Percentiles rank a stretch among this genome's conserved stretches.
phyloP scores from a whole-genome alignment of 1,284 basidiomycete species.

The Fomitiporia mediterranea region DNA sequence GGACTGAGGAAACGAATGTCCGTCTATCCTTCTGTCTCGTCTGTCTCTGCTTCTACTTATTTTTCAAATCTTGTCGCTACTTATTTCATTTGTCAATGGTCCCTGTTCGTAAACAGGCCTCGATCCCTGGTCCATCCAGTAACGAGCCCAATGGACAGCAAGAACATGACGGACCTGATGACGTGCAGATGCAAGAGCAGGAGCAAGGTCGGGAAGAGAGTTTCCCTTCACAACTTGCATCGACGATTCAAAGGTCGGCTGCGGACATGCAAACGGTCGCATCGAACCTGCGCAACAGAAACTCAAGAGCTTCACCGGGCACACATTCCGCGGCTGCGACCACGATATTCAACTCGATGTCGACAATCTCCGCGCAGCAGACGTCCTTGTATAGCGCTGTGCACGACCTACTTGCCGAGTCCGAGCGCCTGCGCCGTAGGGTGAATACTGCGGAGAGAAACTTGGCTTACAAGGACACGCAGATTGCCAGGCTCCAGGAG shows the following conservation, averaged over 20 bases:
- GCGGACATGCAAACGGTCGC: not conserved
- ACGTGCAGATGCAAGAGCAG: not conserved
- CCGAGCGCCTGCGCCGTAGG: constrained; percentile 32
- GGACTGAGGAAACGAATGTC: not conserved
- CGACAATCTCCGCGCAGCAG: constrained; percentile 22
- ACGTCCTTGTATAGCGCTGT: constrained; percentile 21
- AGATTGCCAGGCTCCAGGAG: constrained; percentile 34
- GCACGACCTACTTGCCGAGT: constrained; percentile 33
- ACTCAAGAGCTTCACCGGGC: not conserved
- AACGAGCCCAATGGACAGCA: not conserved
- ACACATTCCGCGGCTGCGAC: constrained; percentile 19
- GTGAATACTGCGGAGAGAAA: constrained; percentile 34
- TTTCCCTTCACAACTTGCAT: constrained; percentile 3
- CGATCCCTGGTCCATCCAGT: not conserved
- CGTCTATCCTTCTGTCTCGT: not conserved
- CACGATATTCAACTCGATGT: not conserved
- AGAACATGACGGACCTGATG: not conserved
- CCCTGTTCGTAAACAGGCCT: not conserved
- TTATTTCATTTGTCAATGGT: not conserved
- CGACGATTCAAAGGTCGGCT: not conserved
- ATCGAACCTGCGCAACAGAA: not conserved
- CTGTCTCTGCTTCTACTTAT: not conserved
- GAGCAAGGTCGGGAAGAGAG: not conserved
- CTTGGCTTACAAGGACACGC: constrained; percentile 34
- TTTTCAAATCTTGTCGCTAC: not conserved